Evolutionary conservation across 768 basidiomycete genomes (phyloP).

Genomic region (Nidularia pulvinata): DNA sequence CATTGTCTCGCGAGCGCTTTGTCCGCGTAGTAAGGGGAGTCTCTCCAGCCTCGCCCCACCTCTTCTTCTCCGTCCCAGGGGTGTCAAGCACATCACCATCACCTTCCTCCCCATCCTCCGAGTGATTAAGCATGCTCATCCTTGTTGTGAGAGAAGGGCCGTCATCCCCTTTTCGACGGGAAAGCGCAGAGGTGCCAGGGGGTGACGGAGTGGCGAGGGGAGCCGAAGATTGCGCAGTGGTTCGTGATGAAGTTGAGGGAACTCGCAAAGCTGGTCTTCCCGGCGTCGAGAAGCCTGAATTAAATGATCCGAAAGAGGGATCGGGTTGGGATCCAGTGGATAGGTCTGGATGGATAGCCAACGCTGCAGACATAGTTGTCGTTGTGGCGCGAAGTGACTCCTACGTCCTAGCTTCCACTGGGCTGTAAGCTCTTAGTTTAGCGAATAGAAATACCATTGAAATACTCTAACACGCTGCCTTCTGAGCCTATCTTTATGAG

Average conservation of each 20-base stretch:
- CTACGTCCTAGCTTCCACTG: too few species aligned
- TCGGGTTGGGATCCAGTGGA: conserved; percentile 53
- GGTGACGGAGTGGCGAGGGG: conserved; percentile 52
- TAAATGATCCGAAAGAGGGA: conserved; percentile 57
- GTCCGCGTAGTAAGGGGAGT: conserved; percentile 46
- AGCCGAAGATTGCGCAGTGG: conserved; percentile 52
- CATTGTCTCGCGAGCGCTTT: conserved; percentile 38
- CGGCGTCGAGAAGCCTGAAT: conserved; percentile 54
- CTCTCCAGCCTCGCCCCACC: conserved; percentile 42
- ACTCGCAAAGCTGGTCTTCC: conserved; percentile 38
- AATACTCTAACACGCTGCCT: too few species aligned
- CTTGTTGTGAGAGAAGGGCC: conserved; percentile 36
- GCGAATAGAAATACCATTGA: too few species aligned
- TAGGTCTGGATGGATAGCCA: conserved; percentile 32
- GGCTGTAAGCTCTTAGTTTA: too few species aligned
- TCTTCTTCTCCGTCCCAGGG: conserved; percentile 44
- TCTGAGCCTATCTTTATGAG: too few species aligned
- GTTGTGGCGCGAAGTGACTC: too few species aligned
- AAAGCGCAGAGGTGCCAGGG: conserved; percentile 23
- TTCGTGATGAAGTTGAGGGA: conserved; percentile 49
- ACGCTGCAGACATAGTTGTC: conserved; percentile 43
- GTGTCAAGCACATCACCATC: conserved; percentile 52
- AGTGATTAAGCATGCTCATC: conserved; percentile 23
- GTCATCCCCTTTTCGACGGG: conserved; percentile 38
- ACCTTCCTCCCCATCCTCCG: conserved; percentile 31